Evolutionary conservation across 306 rosid genomes (phyloP).

Genomic region (Gillenia trifoliata): DNA sequence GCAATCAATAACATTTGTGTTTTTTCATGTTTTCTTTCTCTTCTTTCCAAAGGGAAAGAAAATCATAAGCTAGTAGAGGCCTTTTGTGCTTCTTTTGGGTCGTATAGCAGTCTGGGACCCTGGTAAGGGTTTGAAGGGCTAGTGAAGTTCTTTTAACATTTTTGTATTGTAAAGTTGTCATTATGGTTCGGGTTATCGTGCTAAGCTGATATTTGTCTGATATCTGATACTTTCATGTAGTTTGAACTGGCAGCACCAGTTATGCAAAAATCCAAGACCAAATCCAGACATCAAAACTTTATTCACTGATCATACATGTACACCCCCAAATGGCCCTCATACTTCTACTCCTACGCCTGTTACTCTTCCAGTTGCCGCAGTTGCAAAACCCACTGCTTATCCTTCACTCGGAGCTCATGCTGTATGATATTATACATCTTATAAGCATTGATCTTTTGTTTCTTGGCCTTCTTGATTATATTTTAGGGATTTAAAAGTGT

Average conservation of each 20-base stretch:
- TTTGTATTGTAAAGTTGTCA: neutral
- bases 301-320: slow-evolving; percentile 72
- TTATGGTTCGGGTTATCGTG: slow-evolving; percentile 8
- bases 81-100: neutral
- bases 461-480: neutral
- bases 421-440: slow-evolving; percentile 56
- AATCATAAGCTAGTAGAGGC: neutral
- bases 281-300: slow-evolving; percentile 82
- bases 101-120: neutral
- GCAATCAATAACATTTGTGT: neutral
- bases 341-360: slow-evolving; percentile 59
- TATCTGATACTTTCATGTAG: slow-evolving; percentile 38
- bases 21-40: neutral
- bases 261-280: slow-evolving; percentile 73
- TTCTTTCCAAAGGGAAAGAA: neutral
- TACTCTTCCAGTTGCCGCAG: slow-evolving; percentile 70
- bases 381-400: slow-evolving; percentile 75
- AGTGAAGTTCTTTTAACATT: neutral
- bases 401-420: slow-evolving; percentile 67
- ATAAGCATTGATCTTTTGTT: slow-evolving; percentile 10
- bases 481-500: slow-evolving; percentile 1
- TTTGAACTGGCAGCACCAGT: slow-evolving; percentile 95
- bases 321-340: slow-evolving; percentile 67
- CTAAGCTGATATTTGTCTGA: slow-evolving; percentile 7
- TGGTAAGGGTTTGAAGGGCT: neutral